Base-by-base conservation (phyloP, 2,329 filamentous ascomycete genomes). In the Phaeosphaeria sp. region DNA sequence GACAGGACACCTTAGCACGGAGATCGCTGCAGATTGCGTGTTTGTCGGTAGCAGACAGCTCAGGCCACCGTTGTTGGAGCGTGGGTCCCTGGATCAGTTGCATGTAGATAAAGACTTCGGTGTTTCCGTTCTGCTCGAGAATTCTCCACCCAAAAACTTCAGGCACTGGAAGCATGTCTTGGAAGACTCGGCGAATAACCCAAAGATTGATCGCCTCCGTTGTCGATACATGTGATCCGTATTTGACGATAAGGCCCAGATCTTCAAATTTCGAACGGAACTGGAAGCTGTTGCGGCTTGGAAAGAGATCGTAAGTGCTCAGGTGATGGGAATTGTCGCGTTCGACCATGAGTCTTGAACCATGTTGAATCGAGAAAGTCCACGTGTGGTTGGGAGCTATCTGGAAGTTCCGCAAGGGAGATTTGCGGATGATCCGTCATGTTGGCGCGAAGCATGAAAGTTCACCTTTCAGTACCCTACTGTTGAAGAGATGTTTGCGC, bases 91-190 rank as follows among this genome's bases (percentile, higher is more conserved):
- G 54, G 41, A 64, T 36, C 30, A 64, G 59, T 48, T 62, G 54
- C 62, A 64, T 62, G 48, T 64, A 64, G 33, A 64, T 64, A 27
- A 60, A 64, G 25, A 62, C 56, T 33, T 61, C 22, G 44, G 30
- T 33, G 39, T 58, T 46, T 17, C 46, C 50, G 36, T 55, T 46
- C 54, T 20, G 44, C 33, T 49, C 33, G 20, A 43, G 18, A 11
- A 50, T 33, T 50, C 52, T 54, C 52, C 59, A 64, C 43, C 54
- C 62, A 54, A 61, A 64, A n/a, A 64, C 56, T 55, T 62, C 59
- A 33, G 56, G 59, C n/a, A 64, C 52, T 4, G 59, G 62, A 15
- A 62, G 33, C n/a, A 50, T 42, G 42, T 47, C 39, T 10, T 48
- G 15, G 25, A 60, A 47, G 23, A 58, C 36, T 52, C 49, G 46